These are phyloP conservation scores for Bonia amplexicaulis DNA, from an alignment of 176 grass and related monocot species.

Conservation along the genomic window DNA sequence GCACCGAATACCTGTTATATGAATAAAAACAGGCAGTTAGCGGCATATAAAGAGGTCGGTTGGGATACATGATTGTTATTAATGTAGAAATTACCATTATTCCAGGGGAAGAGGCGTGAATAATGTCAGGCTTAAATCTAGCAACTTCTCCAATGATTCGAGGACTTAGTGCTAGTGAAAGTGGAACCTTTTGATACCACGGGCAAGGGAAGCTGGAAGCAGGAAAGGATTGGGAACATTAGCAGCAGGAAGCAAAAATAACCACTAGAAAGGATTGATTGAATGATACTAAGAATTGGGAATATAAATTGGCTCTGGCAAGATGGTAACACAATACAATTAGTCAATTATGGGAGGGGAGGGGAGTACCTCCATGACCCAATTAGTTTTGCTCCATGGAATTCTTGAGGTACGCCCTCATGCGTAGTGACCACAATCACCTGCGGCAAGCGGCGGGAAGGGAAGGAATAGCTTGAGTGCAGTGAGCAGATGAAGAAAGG, in stretches of 20 bases:
- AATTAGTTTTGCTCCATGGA: constrained; percentile 79
- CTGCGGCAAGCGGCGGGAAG: too few relatives aligned
- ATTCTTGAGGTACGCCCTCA: constrained; percentile 84
- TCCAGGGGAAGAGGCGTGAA: constrained; percentile 90
- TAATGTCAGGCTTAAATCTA: constrained; percentile 91
- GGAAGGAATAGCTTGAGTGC: too few relatives aligned
- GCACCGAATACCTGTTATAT: constrained; percentile 72
- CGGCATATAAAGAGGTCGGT: not conserved
- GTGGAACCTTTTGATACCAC: constrained; percentile 87
- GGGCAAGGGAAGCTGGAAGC: constrained; percentile 72
- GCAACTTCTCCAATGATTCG: constrained; percentile 86
- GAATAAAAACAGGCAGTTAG: not conserved
- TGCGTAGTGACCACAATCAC: constrained; percentile 91
- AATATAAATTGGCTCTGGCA: not conserved
- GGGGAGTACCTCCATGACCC: constrained; percentile 71
- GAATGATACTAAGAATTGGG: not conserved
- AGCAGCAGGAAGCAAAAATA: not conserved
- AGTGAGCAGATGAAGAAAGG: too few relatives aligned
- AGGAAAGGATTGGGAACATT: not conserved
- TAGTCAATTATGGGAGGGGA: not conserved
- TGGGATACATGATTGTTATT: not conserved
- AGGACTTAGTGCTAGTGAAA: constrained; percentile 86
- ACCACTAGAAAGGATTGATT: not conserved
- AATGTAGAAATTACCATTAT: constrained; percentile 57
- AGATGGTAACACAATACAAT: too few relatives aligned